Base-by-base conservation (phyloP, 1,139 yeast species). In the Wickerhamomyces sp. region DNA sequence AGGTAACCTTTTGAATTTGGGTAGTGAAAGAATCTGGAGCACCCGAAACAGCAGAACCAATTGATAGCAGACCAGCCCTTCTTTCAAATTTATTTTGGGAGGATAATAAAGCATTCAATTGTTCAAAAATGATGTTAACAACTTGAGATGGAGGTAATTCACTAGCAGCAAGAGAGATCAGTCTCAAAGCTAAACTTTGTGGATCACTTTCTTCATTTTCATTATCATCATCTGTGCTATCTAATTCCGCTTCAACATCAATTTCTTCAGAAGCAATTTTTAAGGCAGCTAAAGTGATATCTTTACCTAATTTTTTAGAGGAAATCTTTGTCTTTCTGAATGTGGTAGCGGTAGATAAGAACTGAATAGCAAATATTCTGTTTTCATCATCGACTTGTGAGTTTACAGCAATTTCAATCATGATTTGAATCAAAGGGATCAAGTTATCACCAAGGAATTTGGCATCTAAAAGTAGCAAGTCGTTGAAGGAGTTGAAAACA, bases 141-240 rank as follows among this genome's bases (percentile, higher is more conserved):
- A 87, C 95, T 64, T 92, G 98, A 36, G 89, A 76, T 39, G 98
- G 96, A 40, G 98, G 96, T 55, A 94, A 72, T 57, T 83, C 88
- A 34, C 82, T 73, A 20, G 97, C 76, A 53, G 92, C 77, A 56
- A 78, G 76, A 41, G 90, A 86, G 41, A 92, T 65, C 49, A 92
- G 71, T 65, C 96, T 78, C 55, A 89, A 74, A 17, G 95, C 96
- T 53, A 88, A 74, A 39, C 83, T 66, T 28, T 82, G 67, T 44
- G 96, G 95, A 42, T 81, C 74, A 55, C 79, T 85, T 64, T 90
- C 97, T 64, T 88, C 96, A 58, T 88, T 89, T 63, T 88, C 96
- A 52, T 86, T 90, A 55, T 87, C 92, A 58, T 87, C 96, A 45
- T 84, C 88, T 57, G 86, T 95, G 43, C 74, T 81, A 47, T 79